phyloP scores from a whole-genome alignment of 768 basidiomycete species.

The Harrya chromipes region DNA sequence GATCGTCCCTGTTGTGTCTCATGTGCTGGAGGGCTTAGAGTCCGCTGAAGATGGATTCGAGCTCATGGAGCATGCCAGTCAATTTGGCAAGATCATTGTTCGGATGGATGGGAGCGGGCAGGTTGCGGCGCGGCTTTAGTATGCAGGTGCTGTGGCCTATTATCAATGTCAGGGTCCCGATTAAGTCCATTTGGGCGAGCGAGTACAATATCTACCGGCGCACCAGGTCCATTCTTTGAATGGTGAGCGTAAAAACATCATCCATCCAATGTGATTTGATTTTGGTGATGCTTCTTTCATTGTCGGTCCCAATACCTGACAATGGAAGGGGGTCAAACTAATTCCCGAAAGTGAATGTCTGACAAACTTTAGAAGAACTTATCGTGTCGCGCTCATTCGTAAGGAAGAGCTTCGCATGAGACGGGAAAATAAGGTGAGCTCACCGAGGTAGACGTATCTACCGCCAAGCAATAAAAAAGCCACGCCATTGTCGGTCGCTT shows the following conservation, averaged over 20 bases:
- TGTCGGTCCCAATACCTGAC: constrained; percentile 75
- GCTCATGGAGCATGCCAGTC: constrained; percentile 56
- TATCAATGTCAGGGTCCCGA: neutral
- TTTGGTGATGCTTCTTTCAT: constrained; percentile 46
- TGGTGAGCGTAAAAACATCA: neutral
- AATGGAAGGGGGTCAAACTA: constrained; percentile 19
- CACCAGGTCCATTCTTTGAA: neutral
- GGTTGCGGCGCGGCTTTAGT: constrained; percentile 26
- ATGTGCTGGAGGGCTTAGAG: constrained; percentile 65
- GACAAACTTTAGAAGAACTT: constrained; percentile 29
- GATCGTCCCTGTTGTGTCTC: constrained; percentile 68
- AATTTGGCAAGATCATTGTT: constrained; percentile 79
- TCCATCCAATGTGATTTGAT: constrained; percentile 19
- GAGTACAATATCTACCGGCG: neutral
- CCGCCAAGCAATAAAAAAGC: neutral
- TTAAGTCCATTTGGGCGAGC: neutral
- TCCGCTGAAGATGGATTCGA: constrained; percentile 68
- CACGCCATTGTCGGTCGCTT: constrained; percentile 47
- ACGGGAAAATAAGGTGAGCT: constrained; percentile 8
- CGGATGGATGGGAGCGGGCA: constrained; percentile 34
- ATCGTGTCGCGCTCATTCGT: constrained; percentile 70
- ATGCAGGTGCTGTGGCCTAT: neutral
- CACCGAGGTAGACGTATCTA: neutral
- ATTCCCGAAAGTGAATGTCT: constrained; percentile 16
- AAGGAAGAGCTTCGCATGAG: constrained; percentile 54